Evolutionary conservation across 106 monocot species (phyloP), one percentile per base, ranked within the genome.

Genomic region (Ottelia alismoides): DNA sequence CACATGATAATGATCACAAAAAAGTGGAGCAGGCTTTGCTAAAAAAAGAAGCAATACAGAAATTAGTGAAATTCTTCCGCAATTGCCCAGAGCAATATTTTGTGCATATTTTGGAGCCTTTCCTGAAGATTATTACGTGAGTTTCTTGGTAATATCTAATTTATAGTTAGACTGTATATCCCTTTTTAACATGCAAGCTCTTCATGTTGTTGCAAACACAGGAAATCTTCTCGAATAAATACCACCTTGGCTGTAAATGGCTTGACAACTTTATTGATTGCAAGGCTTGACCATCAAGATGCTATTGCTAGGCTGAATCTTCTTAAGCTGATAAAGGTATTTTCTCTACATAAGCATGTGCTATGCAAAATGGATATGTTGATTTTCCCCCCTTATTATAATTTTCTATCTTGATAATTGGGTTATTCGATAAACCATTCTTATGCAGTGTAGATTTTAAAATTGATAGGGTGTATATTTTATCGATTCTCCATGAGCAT

Each of bases 141-240:
- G 81, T 56, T 7, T 43, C 40, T n/a, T n/a, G n/a, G n/a, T n/a
- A n/a, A n/a, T n/a, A n/a, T n/a, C n/a, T n/a, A n/a, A n/a, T n/a
- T n/a, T n/a, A n/a, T n/a, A n/a, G n/a, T n/a, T n/a, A n/a, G n/a
- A n/a, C n/a, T n/a, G n/a, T n/a, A n/a, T n/a, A n/a, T n/a, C n/a
- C n/a, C n/a, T n/a, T n/a, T n/a, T n/a, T n/a, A n/a, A n/a, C n/a
- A n/a, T n/a, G n/a, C n/a, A n/a, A n/a, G n/a, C n/a, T n/a, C n/a
- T n/a, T n/a, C 30, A 25, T n/a, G 27, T 14, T 47, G 28, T 21
- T 72, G 14, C 44, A 58, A 63, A 47, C 72, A 47, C 73, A 98
- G 96, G 73, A 98, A 89, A 89, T 89, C 96, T 26, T 72, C 96
- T 11, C 75, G 89, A 28, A 98, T 98, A 72, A 98, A 98, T 68